These are phyloP conservation scores for Phytophthora colocasiae DNA, from an alignment of 352 stramenopile species.

Conservation along the genomic window DNA sequence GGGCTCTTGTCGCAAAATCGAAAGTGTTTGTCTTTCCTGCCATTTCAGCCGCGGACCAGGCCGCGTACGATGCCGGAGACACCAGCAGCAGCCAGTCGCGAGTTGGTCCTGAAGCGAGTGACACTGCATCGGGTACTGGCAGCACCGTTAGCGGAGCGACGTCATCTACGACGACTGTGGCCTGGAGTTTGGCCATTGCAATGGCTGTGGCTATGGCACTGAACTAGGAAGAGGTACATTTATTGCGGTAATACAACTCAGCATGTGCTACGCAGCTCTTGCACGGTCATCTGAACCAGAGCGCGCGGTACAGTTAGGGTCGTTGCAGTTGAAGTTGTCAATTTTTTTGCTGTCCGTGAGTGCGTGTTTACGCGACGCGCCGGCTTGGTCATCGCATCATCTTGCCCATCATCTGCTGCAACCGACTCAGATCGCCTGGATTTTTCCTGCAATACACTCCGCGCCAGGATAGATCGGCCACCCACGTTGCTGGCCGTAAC, in stretches of 20 bases:
- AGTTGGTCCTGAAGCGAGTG: slow-evolving; percentile 3
- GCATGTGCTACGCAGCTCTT: not conserved
- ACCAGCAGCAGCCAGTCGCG: slow-evolving; percentile 33
- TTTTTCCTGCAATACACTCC: slow-evolving; percentile 4
- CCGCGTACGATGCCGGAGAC: slow-evolving; percentile 44
- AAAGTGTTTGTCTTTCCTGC: too few species aligned
- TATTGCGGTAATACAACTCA: slow-evolving; percentile 4
- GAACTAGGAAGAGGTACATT: slow-evolving; percentile 4
- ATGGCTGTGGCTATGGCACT: not conserved
- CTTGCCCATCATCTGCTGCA: slow-evolving; percentile 1
- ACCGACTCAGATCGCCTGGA: slow-evolving; percentile 11
- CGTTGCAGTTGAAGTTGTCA: slow-evolving; percentile 7
- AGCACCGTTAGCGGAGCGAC: slow-evolving; percentile 13
- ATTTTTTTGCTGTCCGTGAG: slow-evolving; percentile 17
- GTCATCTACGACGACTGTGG: not conserved
- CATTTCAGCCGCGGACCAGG: slow-evolving; percentile 55
- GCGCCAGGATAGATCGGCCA: too few species aligned
- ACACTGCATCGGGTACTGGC: not conserved
- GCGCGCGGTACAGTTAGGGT: not conserved
- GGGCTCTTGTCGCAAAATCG: too few species aligned
- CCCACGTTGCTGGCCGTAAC: too few species aligned
- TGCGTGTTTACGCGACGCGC: slow-evolving; percentile 2
- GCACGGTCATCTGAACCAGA: not conserved
- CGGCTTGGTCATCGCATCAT: slow-evolving; percentile 11
- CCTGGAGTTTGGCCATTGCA: not conserved